Base-by-base conservation (phyloP, 257 asterid genomes). In the Lavandula angustifolia region DNA sequence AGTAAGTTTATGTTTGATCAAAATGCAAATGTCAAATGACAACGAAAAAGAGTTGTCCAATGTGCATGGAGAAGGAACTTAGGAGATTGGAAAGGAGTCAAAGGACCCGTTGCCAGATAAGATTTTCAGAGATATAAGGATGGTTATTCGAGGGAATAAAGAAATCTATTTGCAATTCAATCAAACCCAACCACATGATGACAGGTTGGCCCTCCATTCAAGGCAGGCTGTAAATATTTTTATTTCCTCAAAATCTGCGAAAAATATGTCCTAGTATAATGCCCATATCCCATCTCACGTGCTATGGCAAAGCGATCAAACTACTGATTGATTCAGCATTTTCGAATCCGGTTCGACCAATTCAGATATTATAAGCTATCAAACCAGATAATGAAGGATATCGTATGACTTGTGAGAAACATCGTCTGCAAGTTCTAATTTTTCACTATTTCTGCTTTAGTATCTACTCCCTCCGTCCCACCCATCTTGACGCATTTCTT, bases 101-200 rank as follows among this genome's bases (percentile, higher is more conserved):
- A 22, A 22, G 27, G 27, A 22, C 32, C 33, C 55, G 2, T 8
- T 29, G 56, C 56, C 67, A 62, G 56, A 62, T 62, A 62, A 62
- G 18, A 62, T 14, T 32, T 60, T n/a, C 33, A 32, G 53, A 42
- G 38, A 10, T 17, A 47, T 13, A 27, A 18, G 3, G 14, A 31
- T 44, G 43, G 16, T 10, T 46, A 4, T 11, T 22, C 29, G 12
- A 41, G 9, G 53, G 53, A 60, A 62, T 62, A 62, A 62, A 40
- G 7, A 40, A 40, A 64, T 42, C 60, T 49, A 63, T 50, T 29
- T 51, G 70, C 51, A 38, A 10, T 10, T 6, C 70, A 10, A 41
- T 34, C 29, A 56, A 35, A 52, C 43, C 60, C 70, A 64, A 16
- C 60, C 70, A 66, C 71, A 66, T 41, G 43, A 65, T 53, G 60